Evolutionary conservation across 2,329 filamentous ascomycete genomes (phyloP), one percentile per base, ranked within the genome.

Genomic region (Penicillium hordei): DNA sequence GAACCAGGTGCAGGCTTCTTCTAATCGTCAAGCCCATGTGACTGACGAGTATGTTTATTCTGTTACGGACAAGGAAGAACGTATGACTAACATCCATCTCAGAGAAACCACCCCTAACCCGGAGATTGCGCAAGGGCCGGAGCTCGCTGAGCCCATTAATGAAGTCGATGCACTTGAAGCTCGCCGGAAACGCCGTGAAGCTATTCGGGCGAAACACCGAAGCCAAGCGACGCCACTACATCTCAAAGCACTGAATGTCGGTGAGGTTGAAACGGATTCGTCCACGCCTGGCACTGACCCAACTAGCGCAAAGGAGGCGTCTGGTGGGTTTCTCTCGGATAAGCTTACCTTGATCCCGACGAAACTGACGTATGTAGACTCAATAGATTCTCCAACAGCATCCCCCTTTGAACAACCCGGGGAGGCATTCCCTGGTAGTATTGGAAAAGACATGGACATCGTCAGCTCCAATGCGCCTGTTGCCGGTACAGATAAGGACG

Each of bases 151-250:
- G 65, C 81, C 83, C n/a, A 72, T 91, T 65, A 89, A 95, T 72
- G 90, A 95, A 78, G 89, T 89, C 61, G 87, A 89, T 65, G 83
- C 93, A 69, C 89, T 96, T 68, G 90, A 95, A 74, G 88, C 91
- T 68, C 89, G 93, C 55, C 89, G 92, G 29, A 91, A 89, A 71
- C 86, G 89, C 58, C 88, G 93, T 64, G 90, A 94, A 77, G 90
- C 91, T 63, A 89, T 96, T 62, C 85, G 91, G 71, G 89, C 90
- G 72, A 95, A 92, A 78, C 89, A 91, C 68, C 87, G 86, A 74
- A 79, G 75, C 45, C 87, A 88, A 68, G 84, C 87, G 51, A 87
- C 88, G 49, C 89, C 90, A 51, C 81, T 93, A 68, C 83, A 90
- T 60, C 85, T 93, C 61, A 87, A 93, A 76, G 88, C 89, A 58